Percentiles rank a stretch among this genome's conserved stretches.
These are phyloP conservation scores for Medicago ruthenica DNA, from an alignment of 306 rosid genomes.

Conservation along the genomic window DNA sequence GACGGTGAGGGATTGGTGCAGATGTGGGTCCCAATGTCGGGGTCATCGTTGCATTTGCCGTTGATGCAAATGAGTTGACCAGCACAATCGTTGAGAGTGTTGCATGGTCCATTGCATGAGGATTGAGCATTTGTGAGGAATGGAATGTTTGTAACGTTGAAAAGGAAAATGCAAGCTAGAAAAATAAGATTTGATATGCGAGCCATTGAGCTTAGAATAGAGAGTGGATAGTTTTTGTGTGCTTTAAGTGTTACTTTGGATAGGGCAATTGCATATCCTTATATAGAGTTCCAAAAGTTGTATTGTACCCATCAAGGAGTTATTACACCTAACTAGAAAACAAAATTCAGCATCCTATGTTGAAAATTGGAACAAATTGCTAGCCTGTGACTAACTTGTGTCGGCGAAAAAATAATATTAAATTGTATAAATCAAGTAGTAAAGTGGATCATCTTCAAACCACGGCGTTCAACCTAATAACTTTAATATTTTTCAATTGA, in stretches of 20 bases:
- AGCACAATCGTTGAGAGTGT: slow-evolving; percentile 45
- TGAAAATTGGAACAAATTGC: too few relatives aligned
- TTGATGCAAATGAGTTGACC: slow-evolving; percentile 63
- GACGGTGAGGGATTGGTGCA: slow-evolving; percentile 26
- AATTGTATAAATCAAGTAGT: too few relatives aligned
- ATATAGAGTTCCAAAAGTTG: neutral
- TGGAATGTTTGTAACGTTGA: slow-evolving; percentile 25
- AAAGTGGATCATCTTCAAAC: too few relatives aligned
- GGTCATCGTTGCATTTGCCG: slow-evolving; percentile 57
- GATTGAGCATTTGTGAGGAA: slow-evolving; percentile 41
- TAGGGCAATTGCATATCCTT: neutral
- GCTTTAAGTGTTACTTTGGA: neutral
- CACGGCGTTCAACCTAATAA: too few relatives aligned
- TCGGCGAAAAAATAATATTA: too few relatives aligned
- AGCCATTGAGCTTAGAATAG: neutral
- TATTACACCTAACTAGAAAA: too few relatives aligned
- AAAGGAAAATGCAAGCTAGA: slow-evolving; percentile 1
- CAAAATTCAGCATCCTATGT: too few relatives aligned
- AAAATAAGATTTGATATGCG: neutral
- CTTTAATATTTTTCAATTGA: too few relatives aligned
- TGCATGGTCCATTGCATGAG: slow-evolving; percentile 52
- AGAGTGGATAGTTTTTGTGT: neutral
- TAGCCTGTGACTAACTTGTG: too few relatives aligned
- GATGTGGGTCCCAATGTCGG: slow-evolving; percentile 45
- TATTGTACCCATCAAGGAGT: too few relatives aligned